A percentile compares a stretch with the other conserved stretches of the same genome.
Conservation (phyloP, 139 green algal genomes). For the Yamagishiella unicocca region DNA sequence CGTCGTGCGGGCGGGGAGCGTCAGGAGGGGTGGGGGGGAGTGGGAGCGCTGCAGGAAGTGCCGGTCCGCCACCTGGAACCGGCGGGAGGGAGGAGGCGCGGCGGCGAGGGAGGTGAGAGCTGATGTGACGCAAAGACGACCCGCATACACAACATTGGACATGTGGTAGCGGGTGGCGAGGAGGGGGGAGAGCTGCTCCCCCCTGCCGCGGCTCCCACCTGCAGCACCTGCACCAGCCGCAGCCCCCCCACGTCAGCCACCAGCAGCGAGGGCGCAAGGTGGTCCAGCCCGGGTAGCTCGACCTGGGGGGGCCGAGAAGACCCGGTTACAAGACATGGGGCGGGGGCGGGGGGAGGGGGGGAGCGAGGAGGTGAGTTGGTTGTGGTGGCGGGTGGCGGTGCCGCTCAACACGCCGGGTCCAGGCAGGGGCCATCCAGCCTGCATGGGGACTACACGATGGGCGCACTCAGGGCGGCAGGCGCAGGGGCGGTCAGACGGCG, state of each 20-base stretch:
- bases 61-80: not conserved
- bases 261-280: constrained; percentile 49
- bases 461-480: too few relatives aligned
- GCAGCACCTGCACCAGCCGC: constrained; percentile 50
- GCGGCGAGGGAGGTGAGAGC: too few relatives aligned
- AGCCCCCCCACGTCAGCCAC: constrained; percentile 40
- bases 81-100: too few relatives aligned
- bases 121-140: too few relatives aligned
- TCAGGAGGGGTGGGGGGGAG: not conserved
- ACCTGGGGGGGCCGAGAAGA: constrained; percentile 40
- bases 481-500: too few relatives aligned
- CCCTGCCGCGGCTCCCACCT: not conserved
- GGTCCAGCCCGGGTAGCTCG: constrained; percentile 38
- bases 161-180: too few relatives aligned
- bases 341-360: not conserved
- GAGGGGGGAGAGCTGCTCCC: not conserved
- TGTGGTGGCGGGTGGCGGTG: not conserved
- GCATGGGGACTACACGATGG: too few relatives aligned
- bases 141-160: not conserved
- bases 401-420: not conserved
- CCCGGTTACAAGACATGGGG: too few relatives aligned
- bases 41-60: not conserved
- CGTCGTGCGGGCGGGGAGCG: not conserved
- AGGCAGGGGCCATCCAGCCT: too few relatives aligned
- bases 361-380: not conserved